phyloP scores from a whole-genome alignment of 306 rosid species.

The Pyrus betulifolia region DNA sequence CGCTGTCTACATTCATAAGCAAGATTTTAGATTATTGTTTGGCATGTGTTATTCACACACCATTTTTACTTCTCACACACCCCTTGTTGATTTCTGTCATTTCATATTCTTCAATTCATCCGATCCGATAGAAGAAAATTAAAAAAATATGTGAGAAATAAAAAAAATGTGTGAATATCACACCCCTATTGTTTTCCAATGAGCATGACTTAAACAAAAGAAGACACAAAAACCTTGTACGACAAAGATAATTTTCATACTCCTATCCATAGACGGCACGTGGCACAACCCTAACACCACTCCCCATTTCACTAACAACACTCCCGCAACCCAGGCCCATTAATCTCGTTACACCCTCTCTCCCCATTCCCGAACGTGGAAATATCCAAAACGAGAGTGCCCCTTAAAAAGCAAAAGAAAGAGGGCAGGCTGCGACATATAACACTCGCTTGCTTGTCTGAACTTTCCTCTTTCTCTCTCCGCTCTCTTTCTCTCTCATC shows the following conservation, averaged over 20 bases:
- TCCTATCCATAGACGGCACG: conserved; percentile 8
- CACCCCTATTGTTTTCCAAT: not conserved
- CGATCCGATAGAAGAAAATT: too few relatives aligned
- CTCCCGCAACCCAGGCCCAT: conserved; percentile 13
- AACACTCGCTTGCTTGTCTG: conserved; percentile 13
- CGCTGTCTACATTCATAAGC: not conserved
- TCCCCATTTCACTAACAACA: not conserved
- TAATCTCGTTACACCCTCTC: not conserved
- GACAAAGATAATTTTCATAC: not conserved
- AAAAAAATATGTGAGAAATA: too few relatives aligned
- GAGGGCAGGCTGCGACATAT: conserved; percentile 16
- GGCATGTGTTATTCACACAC: too few relatives aligned
- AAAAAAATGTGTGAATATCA: too few relatives aligned
- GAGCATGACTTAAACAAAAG: not conserved
- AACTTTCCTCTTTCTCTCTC: conserved; percentile 15
- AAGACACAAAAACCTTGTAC: not conserved
- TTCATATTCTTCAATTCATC: too few relatives aligned
- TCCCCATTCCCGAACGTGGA: not conserved
- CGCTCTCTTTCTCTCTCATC: conserved; percentile 3
- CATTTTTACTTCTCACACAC: too few relatives aligned
- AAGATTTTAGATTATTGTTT: not conserved
- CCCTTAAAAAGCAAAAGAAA: conserved; percentile 6
- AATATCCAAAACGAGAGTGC: conserved; percentile 12
- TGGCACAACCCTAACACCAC: not conserved
- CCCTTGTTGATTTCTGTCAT: too few relatives aligned